Conservation (phyloP, 129 eudicot species). For the Ambrosia trifida region DNA sequence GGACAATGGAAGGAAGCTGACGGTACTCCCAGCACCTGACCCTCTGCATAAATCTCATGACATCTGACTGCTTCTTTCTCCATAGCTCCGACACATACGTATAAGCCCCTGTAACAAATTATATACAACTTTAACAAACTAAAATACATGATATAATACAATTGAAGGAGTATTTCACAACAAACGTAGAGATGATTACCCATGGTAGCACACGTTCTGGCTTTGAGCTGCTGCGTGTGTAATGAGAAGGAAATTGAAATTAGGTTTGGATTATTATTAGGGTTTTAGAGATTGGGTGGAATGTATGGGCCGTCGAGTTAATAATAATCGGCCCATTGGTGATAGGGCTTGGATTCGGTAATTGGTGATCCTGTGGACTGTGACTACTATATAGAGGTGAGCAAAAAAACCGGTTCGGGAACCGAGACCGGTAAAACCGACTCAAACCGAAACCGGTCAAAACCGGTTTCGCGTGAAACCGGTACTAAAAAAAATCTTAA, state of each 20-base stretch:
- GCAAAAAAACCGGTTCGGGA: too few species aligned
- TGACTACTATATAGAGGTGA: too few species aligned
- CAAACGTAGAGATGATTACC: slow-evolving; percentile 19
- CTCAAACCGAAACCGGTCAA: too few species aligned
- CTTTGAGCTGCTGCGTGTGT: slow-evolving; percentile 11
- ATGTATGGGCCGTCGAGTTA: neutral
- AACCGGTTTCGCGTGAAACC: too few species aligned
- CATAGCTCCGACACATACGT: slow-evolving; percentile 78
- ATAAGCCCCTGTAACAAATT: slow-evolving; percentile 55
- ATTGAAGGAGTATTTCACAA: too few species aligned
- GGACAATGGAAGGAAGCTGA: slow-evolving; percentile 82
- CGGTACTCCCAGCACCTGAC: slow-evolving; percentile 87
- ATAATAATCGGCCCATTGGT: neutral
- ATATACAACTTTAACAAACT: neutral
- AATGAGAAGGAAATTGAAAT: neutral
- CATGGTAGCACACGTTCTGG: slow-evolving; percentile 12
- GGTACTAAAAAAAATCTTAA: too few species aligned
- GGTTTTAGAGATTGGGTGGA: slow-evolving; percentile 19
- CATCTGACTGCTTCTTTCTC: slow-evolving; percentile 84
- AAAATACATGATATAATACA: neutral
- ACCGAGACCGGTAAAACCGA: too few species aligned
- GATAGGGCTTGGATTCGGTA: neutral
- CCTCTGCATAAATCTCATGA: slow-evolving; percentile 74
- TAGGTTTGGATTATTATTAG: slow-evolving; percentile 19
- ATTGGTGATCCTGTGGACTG: neutral